A percentile compares a stretch with the other conserved stretches of the same genome.
Conservation (phyloP, 2,329 filamentous ascomycete species). For the Penicillium verrucosum region DNA sequence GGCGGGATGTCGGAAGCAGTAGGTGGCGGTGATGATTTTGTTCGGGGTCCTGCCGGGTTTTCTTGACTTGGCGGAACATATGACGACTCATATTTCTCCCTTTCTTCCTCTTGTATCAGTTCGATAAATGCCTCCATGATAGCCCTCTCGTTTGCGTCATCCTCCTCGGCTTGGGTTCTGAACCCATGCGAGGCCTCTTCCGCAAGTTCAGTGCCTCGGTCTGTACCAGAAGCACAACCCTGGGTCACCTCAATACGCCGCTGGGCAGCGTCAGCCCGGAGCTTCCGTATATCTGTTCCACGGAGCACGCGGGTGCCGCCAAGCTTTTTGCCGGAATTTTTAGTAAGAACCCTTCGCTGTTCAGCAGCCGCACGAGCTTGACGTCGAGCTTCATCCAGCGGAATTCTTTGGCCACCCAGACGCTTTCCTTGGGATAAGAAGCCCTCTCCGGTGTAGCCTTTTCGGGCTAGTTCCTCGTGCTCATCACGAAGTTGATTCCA, state of each 20-base stretch:
- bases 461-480: slow-evolving; percentile 68
- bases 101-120: slow-evolving; percentile 75
- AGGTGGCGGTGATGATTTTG: slow-evolving; percentile 41
- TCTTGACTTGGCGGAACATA: slow-evolving; percentile 53
- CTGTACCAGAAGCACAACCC: slow-evolving; percentile 72
- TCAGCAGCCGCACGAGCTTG: slow-evolving; percentile 72
- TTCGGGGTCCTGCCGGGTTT: slow-evolving; percentile 50
- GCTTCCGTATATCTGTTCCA: slow-evolving; percentile 66
- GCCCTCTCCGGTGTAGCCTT: slow-evolving; percentile 87
- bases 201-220: slow-evolving; percentile 63
- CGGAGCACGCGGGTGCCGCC: slow-evolving; percentile 60
- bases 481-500: slow-evolving; percentile 91
- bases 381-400: slow-evolving; percentile 69
- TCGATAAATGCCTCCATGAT: slow-evolving; percentile 85
- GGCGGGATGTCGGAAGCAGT: slow-evolving; percentile 25
- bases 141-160: slow-evolving; percentile 81
- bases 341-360: slow-evolving; percentile 57
- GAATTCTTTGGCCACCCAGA: slow-evolving; percentile 66
- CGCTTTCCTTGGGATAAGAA: slow-evolving; percentile 74
- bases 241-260: slow-evolving; percentile 63
- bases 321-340: slow-evolving; percentile 67
- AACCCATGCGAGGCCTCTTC: slow-evolving; percentile 71
- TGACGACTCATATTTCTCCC: slow-evolving; percentile 56
- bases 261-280: slow-evolving; percentile 70
- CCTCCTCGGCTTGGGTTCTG: slow-evolving; percentile 78